phyloP scores from a whole-genome alignment of 2,329 filamentous ascomycete species.

The Rhinocladiella mackenziei region DNA sequence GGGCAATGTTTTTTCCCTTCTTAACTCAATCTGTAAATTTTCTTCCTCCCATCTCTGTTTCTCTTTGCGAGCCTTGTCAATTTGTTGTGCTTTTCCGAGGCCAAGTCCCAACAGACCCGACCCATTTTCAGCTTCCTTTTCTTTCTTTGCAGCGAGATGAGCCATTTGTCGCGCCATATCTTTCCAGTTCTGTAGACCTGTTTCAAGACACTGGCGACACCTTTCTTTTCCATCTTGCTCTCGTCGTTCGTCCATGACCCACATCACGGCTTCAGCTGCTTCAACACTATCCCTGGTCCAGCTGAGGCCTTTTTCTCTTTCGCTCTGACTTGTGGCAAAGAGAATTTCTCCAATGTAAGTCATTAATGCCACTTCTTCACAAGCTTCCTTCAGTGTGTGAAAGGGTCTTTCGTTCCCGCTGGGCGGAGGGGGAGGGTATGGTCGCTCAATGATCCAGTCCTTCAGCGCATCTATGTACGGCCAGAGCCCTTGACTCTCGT shows the following conservation, averaged over 20 bases:
- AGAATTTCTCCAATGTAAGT: slow-evolving; percentile 93
- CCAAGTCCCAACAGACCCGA: slow-evolving; percentile 38
- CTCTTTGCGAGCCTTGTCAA: slow-evolving; percentile 23
- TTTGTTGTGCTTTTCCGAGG: slow-evolving; percentile 19
- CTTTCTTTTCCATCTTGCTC: slow-evolving; percentile 49
- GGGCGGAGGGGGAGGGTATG: slow-evolving; percentile 66
- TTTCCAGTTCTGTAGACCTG: slow-evolving; percentile 76
- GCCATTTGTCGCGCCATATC: slow-evolving; percentile 69
- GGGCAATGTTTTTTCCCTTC: slow-evolving; percentile 28
- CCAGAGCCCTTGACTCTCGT: slow-evolving; percentile 21
- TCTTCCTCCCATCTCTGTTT: slow-evolving; percentile 28
- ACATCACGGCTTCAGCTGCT: slow-evolving; percentile 66
- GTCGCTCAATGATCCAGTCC: slow-evolving; percentile 49
- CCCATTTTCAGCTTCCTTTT: slow-evolving; percentile 33
- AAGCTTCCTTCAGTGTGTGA: slow-evolving; percentile 63
- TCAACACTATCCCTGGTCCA: slow-evolving; percentile 91
- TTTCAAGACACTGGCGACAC: slow-evolving; percentile 72
- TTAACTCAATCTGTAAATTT: slow-evolving; percentile 27
- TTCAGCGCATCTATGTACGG: slow-evolving; percentile 32
- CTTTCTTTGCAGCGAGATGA: slow-evolving; percentile 47
- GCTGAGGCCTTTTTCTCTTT: slow-evolving; percentile 66
- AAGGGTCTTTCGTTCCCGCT: slow-evolving; percentile 66
- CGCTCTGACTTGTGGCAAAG: slow-evolving; percentile 60
- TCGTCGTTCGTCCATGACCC: slow-evolving; percentile 38
- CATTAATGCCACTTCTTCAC: slow-evolving; percentile 81